Base-by-base conservation (phyloP, 441 rosid species). In the Gossypium lobatum region DNA sequence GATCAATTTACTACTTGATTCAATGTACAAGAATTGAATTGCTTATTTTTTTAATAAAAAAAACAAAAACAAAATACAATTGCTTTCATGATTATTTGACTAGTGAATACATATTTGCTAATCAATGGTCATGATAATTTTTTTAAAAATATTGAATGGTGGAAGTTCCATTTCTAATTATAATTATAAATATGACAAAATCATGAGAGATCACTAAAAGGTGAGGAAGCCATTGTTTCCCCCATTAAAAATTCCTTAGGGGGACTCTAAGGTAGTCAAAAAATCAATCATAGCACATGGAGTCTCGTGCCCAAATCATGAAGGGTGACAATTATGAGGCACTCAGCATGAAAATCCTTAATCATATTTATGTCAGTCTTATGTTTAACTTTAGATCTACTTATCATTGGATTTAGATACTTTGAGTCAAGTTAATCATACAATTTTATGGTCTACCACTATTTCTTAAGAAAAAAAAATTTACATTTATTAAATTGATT, bases 371-470 rank as follows among this genome's bases (percentile, higher is more conserved):
- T 68, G 65, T 66, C 78, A 64, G 18, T 69, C 73, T 63, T 75
- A 77, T 74, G 57, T 59, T 70, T 67, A 73, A 59, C 65, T 72
- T 83, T 75, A 58, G 65, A 78, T 80, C 77, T 75, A 34, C 55
- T 61, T 37, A 81, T 77, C 73, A 81, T 81, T 78, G 75, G 77
- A 72, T 80, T 77, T 75, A 72, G 73, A 80, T 85, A 37, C 83
- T 76, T 75, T 57, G 70, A 81, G 68, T 76, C 72, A 65, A 65
- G 74, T 60, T 64, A 64, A 10, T 58, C 66, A 55, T 74, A 59
- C 71, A 63, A 70, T 37, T 25, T 58, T 57, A 23, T 57, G 62
- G n/a, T 21, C n/a, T 57, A 57, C 1, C 21, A 3, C 14, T 14
- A 57, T 57, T 57, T 57, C 14, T 9, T 21, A 8, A 26, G 4